Evolutionary conservation across 495 filamentous ascomycete species (phyloP), one percentile per base, ranked within the genome.

Genomic region (Physcia stellaris): DNA sequence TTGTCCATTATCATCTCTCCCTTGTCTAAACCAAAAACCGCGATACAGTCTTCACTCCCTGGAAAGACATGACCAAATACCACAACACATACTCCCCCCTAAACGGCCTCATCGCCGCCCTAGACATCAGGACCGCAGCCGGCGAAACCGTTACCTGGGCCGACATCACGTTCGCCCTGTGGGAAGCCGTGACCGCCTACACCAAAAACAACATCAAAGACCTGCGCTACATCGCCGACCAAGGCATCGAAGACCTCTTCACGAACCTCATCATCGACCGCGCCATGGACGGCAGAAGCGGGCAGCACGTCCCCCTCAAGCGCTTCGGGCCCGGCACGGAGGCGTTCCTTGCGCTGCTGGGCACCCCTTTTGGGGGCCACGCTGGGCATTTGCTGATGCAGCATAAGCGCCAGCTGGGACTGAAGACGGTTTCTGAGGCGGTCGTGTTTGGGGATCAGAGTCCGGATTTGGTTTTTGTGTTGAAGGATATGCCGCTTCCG

Each of bases 181-280:
- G 33, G 33, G 4, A 17, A 37, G 39, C 29, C 23, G 28, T 41
- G 16, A 41, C 32, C 10, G 7, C 29, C 11, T 13, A 18, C 24
- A 20, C 24, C 0, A 5, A 20, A 3, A 17, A 6, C 4, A 15
- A 19, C 39, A 22, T 41, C 24, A 17, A 16, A 9, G 20, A 34
- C 31, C 24, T 41, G 7, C 39, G 23, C 24, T 22, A 39, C 19
- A 34, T 30, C 39, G 29, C 23, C 24, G 16, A 37, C 34, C 33
- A 35, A 21, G 33, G 2, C 6, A 35, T 35, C 33, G 13, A 35
- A 6, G 12, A 35, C 18, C 2, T 11, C 15, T 0, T 21, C 33
- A 35, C 33, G 18, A n/a, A 35, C 11, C n/a, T n/a, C 18, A 35
- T 35, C 18, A 35, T 35, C 18, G 19, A 35, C 18, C 33, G 33